Evolutionary conservation across 345 rosid species (phyloP).

Genomic region (Sisymbrium irio): DNA sequence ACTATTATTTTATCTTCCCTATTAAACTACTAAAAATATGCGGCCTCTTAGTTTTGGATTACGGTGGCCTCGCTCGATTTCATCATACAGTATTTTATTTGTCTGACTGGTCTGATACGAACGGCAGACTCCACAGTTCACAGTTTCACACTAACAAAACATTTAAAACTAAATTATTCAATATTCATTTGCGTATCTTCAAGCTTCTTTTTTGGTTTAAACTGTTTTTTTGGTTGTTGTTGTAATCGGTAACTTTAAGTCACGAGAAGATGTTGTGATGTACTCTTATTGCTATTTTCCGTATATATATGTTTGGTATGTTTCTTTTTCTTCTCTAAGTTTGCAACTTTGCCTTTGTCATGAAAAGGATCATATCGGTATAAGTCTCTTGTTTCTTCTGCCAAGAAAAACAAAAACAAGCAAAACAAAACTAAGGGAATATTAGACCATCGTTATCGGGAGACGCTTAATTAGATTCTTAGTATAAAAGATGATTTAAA

Average conservation of each 20-base stretch:
- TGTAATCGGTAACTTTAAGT: background rate
- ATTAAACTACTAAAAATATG: background rate
- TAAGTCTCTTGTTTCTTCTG: constrained; percentile 1
- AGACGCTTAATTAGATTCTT: too few relatives aligned
- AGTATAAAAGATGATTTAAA: too few relatives aligned
- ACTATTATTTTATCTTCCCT: background rate
- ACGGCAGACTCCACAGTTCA: constrained; percentile 6
- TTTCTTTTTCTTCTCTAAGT: background rate
- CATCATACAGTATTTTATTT: background rate
- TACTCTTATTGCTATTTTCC: background rate
- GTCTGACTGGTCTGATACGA: background rate
- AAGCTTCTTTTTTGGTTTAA: background rate
- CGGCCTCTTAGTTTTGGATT: constrained; percentile 12
- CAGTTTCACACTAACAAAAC: constrained; percentile 16
- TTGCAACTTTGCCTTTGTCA: background rate
- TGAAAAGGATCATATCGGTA: constrained; percentile 10
- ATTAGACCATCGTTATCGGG: too few relatives aligned
- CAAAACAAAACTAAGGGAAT: constrained; percentile 5
- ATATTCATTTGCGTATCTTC: background rate
- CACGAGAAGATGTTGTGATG: background rate
- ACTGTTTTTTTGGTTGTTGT: background rate
- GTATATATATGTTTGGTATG: background rate
- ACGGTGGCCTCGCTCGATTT: background rate
- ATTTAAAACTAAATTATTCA: background rate
- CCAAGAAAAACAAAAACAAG: background rate